Conservation (phyloP, 2,329 filamentous ascomycete genomes). For the Blastomyces parvus region DNA sequence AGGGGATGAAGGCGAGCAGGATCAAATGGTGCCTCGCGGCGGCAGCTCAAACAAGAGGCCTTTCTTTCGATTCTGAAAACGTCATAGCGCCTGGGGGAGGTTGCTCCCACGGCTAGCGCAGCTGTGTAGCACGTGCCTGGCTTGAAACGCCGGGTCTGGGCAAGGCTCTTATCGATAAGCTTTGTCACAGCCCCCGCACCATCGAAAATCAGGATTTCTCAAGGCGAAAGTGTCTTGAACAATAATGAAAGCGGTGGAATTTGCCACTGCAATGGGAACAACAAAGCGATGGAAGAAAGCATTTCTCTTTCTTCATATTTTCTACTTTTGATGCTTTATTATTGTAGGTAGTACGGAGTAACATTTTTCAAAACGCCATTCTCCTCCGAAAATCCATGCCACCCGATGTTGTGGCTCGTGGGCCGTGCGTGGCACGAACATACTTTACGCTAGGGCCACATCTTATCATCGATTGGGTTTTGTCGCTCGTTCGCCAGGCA, state of each 20-base stretch:
- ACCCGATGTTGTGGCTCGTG: no score
- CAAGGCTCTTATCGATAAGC: not conserved
- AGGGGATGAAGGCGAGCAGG: not conserved
- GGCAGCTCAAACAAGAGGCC: not conserved
- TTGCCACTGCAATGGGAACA: no score
- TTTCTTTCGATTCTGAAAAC: not conserved
- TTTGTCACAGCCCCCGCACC: not conserved
- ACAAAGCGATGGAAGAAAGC: no score
- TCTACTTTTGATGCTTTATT: not conserved
- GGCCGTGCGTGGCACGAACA: not conserved
- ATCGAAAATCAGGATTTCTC: not conserved
- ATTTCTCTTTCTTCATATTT: not conserved
- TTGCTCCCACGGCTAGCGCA: not conserved
- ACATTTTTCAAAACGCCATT: no score
- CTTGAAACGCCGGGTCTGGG: not conserved
- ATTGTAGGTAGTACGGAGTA: no score
- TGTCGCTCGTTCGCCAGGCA: not conserved
- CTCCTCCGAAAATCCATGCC: no score
- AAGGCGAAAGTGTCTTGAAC: not conserved
- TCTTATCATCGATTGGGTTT: conserved; percentile 6
- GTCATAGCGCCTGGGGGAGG: not conserved
- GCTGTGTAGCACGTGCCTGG: not conserved
- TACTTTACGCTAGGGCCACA: not conserved
- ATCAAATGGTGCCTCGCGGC: not conserved
- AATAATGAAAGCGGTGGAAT: no score